Evolutionary conservation across 192 early-diverging fungal species (phyloP), one percentile per base, ranked within the genome.

Genomic region (Powellomyces hirtus): DNA sequence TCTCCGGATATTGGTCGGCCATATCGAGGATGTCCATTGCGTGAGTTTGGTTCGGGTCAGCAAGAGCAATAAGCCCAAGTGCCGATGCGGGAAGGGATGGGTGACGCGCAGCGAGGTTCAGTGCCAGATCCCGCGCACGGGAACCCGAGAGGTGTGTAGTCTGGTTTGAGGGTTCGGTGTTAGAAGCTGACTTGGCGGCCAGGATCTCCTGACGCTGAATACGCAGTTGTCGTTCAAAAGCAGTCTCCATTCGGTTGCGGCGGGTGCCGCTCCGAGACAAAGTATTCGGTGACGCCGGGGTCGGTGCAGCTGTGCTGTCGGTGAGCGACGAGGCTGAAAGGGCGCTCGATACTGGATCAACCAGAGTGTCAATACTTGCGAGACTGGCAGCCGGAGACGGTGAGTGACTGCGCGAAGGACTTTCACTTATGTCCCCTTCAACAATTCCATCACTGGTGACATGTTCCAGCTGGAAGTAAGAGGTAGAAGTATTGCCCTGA

Each of bases 61-160:
- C 69, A 37, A 67, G 70, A 11, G 80, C 79, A 29, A 84, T 82
- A 40, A 84, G 65, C 55, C 67, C 70, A 33, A 70, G 62, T 29
- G 59, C 64, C 18, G 62, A 22, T 70, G 69, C 13, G 38, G 83
- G 79, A 4, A 79, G 8, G 36, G 38, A 31, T 4, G 40, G n/a
- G 38, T 56, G 52, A 33, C 50, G 62, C 52, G 76, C 56, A 16
- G 76, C 70, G 38, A 79, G 71, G 50, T 31, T 27, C 0, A 79
- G 59, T 2, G 79, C 83, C n/a, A 84, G 51, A 8, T 42, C 59
- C 0, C 73, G 52, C 1, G 75, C 59, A 51, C 79, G 70, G 6
- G 16, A 14, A n/a, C 73, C 75, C 42, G 70, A 69, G 27, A 83
- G 60, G 20, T 59, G 52, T 24, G 57, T 66, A 2, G 65, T 62